Conservation (phyloP, 2,329 filamentous ascomycete genomes). For the Xylariaceae sp. region DNA sequence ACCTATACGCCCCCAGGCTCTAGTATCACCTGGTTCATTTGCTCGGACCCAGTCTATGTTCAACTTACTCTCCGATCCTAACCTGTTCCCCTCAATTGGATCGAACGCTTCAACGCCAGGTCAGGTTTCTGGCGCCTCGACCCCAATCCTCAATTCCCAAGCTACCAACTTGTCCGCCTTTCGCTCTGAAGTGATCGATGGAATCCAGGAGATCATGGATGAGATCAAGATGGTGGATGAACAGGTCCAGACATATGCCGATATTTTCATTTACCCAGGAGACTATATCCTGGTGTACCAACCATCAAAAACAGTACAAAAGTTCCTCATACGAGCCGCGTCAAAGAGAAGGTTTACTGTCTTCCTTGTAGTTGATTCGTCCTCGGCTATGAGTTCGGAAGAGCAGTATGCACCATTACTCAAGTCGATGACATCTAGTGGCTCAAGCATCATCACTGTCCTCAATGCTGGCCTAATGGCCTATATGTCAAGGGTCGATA, state of each 20-base stretch:
- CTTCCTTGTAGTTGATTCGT: slow-evolving; percentile 68
- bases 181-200: slow-evolving; percentile 85
- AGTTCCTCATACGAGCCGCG: slow-evolving; percentile 82
- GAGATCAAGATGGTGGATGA: slow-evolving; percentile 91
- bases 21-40: slow-evolving; percentile 61
- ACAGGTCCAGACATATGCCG: slow-evolving; percentile 82
- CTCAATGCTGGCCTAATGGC: slow-evolving; percentile 83
- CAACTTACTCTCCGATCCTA: slow-evolving; percentile 72
- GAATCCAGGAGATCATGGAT: slow-evolving; percentile 93
- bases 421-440: slow-evolving; percentile 72
- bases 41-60: slow-evolving; percentile 75
- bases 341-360: slow-evolving; percentile 89
- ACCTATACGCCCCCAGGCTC: slow-evolving; percentile 52
- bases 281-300: slow-evolving; percentile 89
- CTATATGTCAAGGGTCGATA: slow-evolving; percentile 92
- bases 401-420: slow-evolving; percentile 55
- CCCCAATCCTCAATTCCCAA: slow-evolving; percentile 40
- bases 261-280: slow-evolving; percentile 88
- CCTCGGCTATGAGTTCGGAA: slow-evolving; percentile 36
- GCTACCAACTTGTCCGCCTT: slow-evolving; percentile 60
- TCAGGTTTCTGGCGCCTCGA: slow-evolving; percentile 45
- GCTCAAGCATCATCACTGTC: slow-evolving; percentile 78
- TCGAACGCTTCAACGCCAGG: slow-evolving; percentile 47
- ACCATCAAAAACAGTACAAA: slow-evolving; percentile 80
- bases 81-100: slow-evolving; percentile 46